Conservation (phyloP, 345 rosid species). For the Euphorbia tirucalli region DNA sequence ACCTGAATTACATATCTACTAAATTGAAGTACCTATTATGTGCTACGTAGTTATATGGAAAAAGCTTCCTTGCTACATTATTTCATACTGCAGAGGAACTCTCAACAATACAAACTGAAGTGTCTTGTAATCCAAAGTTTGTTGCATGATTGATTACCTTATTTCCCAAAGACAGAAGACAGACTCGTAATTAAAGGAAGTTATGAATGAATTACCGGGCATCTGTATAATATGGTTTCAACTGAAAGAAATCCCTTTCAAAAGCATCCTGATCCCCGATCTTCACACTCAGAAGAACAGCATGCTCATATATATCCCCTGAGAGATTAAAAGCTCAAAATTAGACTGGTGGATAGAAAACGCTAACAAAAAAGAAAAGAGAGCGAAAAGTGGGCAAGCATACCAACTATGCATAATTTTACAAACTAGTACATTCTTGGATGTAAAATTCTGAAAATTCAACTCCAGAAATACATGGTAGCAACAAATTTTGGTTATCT, state of each 20-base stretch:
- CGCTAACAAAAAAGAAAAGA: neutral
- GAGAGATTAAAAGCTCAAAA: conserved; percentile 5
- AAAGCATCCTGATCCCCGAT: conserved; percentile 93
- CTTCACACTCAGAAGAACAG: conserved; percentile 84
- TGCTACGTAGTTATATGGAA: neutral
- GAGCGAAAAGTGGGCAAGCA: neutral
- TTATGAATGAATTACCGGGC: conserved; percentile 50
- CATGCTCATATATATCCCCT: conserved; percentile 95
- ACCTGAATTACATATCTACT: neutral
- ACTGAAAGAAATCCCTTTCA: conserved; percentile 94
- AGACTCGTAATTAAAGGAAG: neutral
- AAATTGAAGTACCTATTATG: neutral
- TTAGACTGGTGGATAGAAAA: neutral
- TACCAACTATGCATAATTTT: neutral
- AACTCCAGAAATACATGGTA: neutral
- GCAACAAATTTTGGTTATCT: neutral
- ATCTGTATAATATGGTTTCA: conserved; percentile 91
- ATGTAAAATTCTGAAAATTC: neutral
- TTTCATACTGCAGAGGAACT: neutral
- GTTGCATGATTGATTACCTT: neutral
- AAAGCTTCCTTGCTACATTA: neutral
- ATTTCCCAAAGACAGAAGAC: neutral
- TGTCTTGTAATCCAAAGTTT: neutral
- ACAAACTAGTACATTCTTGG: neutral
- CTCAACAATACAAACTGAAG: neutral